Conservation (phyloP, 352 stramenopile species). For the Pythium guiyangense region DNA sequence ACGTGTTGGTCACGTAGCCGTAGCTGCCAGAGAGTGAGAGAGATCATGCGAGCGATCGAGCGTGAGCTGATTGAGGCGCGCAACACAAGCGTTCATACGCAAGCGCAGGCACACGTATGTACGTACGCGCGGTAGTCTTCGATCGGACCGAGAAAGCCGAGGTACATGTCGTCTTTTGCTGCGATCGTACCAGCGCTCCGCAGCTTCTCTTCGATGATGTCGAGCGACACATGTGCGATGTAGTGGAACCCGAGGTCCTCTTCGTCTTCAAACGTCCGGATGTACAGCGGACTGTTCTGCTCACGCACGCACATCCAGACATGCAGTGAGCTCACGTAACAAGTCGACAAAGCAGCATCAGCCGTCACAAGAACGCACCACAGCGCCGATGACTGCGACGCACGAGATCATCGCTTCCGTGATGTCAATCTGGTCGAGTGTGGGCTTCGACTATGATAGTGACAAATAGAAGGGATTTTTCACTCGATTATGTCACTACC, state of each 20-base stretch:
- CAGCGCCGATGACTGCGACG: constrained; percentile 71
- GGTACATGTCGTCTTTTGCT: constrained; percentile 82
- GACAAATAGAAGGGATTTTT: no score
- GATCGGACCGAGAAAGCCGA: constrained; percentile 79
- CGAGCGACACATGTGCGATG: constrained; percentile 80
- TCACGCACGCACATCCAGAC: neutral
- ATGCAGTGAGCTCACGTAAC: neutral
- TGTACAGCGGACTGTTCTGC: constrained; percentile 80
- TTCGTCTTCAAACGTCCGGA: constrained; percentile 79
- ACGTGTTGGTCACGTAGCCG: constrained; percentile 85
- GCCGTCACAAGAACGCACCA: constrained; percentile 34
- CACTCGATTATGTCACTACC: no score
- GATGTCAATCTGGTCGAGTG: no score
- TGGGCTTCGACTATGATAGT: no score
- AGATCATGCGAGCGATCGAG: neutral
- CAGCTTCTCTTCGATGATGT: constrained; percentile 82
- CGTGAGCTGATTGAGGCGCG: no score
- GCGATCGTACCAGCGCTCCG: constrained; percentile 35
- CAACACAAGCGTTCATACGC: neutral
- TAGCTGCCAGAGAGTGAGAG: constrained; percentile 26
- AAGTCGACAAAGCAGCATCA: neutral
- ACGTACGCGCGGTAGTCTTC: constrained; percentile 81
- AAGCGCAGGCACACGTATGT: neutral
- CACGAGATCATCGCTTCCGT: constrained; percentile 74
- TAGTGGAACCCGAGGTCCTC: constrained; percentile 86